phyloP scores from a whole-genome alignment of 176 grass and related monocot genomes.

The Melocanna baccifera region DNA sequence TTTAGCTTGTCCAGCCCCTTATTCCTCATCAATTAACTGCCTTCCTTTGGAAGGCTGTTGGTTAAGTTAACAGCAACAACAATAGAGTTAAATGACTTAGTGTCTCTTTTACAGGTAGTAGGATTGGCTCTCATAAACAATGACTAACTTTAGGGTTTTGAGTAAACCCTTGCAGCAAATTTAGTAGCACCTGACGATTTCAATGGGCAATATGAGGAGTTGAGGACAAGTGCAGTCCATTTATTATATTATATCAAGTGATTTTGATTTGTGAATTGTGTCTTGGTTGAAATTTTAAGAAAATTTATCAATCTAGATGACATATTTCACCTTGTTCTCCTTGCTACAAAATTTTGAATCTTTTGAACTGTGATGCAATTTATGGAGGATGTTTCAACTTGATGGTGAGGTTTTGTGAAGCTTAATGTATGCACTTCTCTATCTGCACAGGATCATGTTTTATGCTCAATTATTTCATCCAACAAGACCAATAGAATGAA shows the following conservation, averaged over 20 bases:
- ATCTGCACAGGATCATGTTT: not conserved
- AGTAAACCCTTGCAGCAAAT: constrained; percentile 15
- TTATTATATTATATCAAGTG: not conserved
- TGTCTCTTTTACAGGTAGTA: not conserved
- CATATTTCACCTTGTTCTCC: not conserved
- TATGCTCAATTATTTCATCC: constrained; percentile 7
- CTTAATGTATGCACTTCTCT: not conserved
- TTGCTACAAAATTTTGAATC: not conserved
- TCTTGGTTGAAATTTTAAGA: not conserved
- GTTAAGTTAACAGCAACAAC: not conserved
- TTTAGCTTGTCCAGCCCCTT: not conserved
- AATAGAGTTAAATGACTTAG: not conserved
- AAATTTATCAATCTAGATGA: not conserved
- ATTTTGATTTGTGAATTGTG: not conserved
- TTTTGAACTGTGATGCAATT: not conserved
- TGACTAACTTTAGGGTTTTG: not conserved
- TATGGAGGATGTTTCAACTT: not conserved
- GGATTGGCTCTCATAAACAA: not conserved
- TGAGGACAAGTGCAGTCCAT: not conserved
- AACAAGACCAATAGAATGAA: not conserved
- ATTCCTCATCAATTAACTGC: not conserved
- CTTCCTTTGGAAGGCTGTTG: not conserved
- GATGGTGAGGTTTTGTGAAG: not conserved
- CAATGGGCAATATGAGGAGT: not conserved
- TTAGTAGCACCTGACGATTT: not conserved